A percentile compares a stretch with the other conserved stretches of the same genome.
Evolutionary conservation across 2,329 filamentous ascomycete species (phyloP).

Genomic region (Ilyonectria robusta): DNA sequence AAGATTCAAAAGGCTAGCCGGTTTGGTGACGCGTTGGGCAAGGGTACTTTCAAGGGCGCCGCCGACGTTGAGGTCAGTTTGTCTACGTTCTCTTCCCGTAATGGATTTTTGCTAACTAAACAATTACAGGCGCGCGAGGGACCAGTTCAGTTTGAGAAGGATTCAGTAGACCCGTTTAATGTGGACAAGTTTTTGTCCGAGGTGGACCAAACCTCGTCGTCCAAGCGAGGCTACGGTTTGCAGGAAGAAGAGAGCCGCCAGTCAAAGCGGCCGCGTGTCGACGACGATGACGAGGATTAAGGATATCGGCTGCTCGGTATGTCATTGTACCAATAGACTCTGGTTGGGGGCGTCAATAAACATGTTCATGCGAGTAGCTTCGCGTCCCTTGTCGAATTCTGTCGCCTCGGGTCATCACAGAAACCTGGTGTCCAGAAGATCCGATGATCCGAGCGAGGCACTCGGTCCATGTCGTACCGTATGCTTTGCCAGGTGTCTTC

Average conservation of each 20-base stretch:
- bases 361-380: slow-evolving; percentile 23
- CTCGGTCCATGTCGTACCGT: slow-evolving; percentile 6
- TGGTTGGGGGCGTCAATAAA: slow-evolving; percentile 39
- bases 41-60: slow-evolving; percentile 91
- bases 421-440: neutral
- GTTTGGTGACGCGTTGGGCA: slow-evolving; percentile 88
- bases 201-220: slow-evolving; percentile 73
- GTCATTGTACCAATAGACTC: slow-evolving; percentile 42
- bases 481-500: neutral
- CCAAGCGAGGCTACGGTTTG: slow-evolving; percentile 83
- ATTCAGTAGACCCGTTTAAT: slow-evolving; percentile 87
- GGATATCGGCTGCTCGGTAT: slow-evolving; percentile 31
- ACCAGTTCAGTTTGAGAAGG: slow-evolving; percentile 97
- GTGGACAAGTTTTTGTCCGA: slow-evolving; percentile 95
- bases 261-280: slow-evolving; percentile 83
- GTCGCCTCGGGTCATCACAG: slow-evolving; percentile 3
- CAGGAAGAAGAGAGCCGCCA: slow-evolving; percentile 74
- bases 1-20: slow-evolving; percentile 88
- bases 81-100: neutral
- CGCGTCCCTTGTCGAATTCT: neutral
- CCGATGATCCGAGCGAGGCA: neutral
- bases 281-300: slow-evolving; percentile 72
- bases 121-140: slow-evolving; percentile 79
- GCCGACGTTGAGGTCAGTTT: slow-evolving; percentile 81
- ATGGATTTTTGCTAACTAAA: slow-evolving; percentile 48